These are phyloP conservation scores for Millerago galiae DNA, from an alignment of 805 yeast species.

Conservation along the genomic window DNA sequence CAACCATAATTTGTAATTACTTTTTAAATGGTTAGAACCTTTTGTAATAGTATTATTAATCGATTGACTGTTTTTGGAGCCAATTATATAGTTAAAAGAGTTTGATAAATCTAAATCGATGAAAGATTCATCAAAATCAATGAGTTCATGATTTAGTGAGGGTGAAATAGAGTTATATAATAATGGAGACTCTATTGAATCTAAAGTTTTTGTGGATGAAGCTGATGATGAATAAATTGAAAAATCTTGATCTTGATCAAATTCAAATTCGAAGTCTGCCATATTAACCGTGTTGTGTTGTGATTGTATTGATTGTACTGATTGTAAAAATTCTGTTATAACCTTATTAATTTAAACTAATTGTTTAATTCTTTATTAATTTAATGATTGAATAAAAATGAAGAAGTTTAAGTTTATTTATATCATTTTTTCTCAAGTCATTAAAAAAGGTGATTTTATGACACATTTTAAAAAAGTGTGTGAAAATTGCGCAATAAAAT, in stretches of 20 bases:
- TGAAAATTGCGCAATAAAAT: slow-evolving; percentile 9
- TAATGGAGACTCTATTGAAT: slow-evolving; percentile 19
- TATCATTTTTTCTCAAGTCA: neutral
- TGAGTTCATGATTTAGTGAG: slow-evolving; percentile 15
- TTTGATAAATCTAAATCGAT: slow-evolving; percentile 18
- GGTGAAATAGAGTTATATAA: slow-evolving; percentile 20
- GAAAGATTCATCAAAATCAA: slow-evolving; percentile 18
- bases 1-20: slow-evolving; percentile 24
- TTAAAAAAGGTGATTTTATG: neutral
- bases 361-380: no score
- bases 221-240: slow-evolving; percentile 16
- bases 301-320: no score
- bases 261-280: slow-evolving; percentile 9
- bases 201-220: slow-evolving; percentile 14
- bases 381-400: no score
- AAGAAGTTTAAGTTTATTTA: neutral
- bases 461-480: slow-evolving; percentile 4
- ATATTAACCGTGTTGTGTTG: no score
- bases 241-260: slow-evolving; percentile 7
- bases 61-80: slow-evolving; percentile 3
- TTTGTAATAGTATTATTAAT: slow-evolving; percentile 13
- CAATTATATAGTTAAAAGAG: slow-evolving; percentile 4
- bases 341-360: no score
- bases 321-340: no score
- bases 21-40: slow-evolving; percentile 19